Evolutionary conservation across 495 filamentous ascomycete species (phyloP), one percentile per base, ranked within the genome.

Genomic region (Trichoderma gamsii): DNA sequence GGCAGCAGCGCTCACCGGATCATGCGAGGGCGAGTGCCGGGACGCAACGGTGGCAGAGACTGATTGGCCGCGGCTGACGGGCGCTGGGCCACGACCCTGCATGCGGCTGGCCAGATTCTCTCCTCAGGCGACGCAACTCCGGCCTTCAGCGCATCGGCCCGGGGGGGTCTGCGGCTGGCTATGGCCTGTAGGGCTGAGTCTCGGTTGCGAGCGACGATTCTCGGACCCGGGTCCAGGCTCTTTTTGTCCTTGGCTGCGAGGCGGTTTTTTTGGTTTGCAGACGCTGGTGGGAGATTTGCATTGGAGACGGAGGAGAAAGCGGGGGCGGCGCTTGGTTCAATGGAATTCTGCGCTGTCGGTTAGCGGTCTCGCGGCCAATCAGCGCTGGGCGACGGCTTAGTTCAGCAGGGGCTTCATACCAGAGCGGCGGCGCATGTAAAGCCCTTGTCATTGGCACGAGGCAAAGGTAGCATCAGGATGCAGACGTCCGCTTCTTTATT

Each of bases 201-300:
- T 61, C 56, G 56, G 56, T 32, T 61, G 56, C 56, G 56, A 61
- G 16, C 8, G 11, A 13, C 2, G 15, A 18, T 9, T 61, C 25
- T 61, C 56, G 56, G 56, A 61, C 56, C 56, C 56, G 56, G 56
- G 56, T 16, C 56, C 56, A 61, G 56, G n/a, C 56, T 52, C 21
- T 52, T 18, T n/a, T 52, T 18, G 35, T 38, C 35, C 35, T 38
- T 38, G 44, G 44, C n/a, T 49, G 44, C 15, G 56, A 61, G 25
- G 23, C 56, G 56, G 56, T 61, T 61, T 29, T 29, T 29, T 29
- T 29, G 56, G 15, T 56, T n/a, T 23, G 51, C 21, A n/a, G 9
- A 4, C 15, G 49, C n/a, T 23, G 4, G 56, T 18, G 9, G 23
- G 56, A 61, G 21, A 32, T 29, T 27, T 29, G 23, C 8, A 29